Base-by-base conservation (phyloP, 1,284 basidiomycete species). In the Irpex sp. region DNA sequence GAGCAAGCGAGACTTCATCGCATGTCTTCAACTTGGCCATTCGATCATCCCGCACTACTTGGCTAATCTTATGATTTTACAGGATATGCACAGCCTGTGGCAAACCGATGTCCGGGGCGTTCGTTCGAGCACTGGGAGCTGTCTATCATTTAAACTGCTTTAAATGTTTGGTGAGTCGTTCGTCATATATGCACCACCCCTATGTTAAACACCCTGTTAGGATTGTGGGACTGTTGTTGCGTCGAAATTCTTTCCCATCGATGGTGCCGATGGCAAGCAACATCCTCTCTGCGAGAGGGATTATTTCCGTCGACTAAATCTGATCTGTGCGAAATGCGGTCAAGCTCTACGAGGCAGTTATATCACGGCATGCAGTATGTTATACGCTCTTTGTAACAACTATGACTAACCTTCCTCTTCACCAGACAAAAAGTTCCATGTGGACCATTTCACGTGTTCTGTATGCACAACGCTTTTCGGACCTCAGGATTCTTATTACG, bases 391-490 rank as follows among this genome's bases (percentile, higher is more conserved):
- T 26, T 26, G 26, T 26, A 26, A 26, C 26, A 3, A 3, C 15
- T 5, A 11, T 8, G 39, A 3, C 15, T 43, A 43, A 43, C 39
- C 15, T 67, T 60, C 64, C 65, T 54, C 55, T 69, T 17, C 26
- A 26, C 4, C 75, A 97, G 95, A 92, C 79, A 95, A 95, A 82
- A 99, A 99, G 78, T 99, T 92, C 78, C 97, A 99, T 76, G 96
- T 99, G 69, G 97, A 99, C 78, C 97, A 99, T 76, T 99, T 99
- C 74, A 98, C 97, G 53, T 99, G 97, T 80, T 98, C 95, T 4
- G 88, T 97, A 64, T 99, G 97, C 77, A 85, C 95, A 39, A 96
- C 93, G 21, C 86, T 98, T 31, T 99, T 99, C 74, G 97, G 97
- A 6, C 95, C 97, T 4, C 94, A 97, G 73, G 97, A 99, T 77